Conservation (phyloP, 495 filamentous ascomycete species). For the Aspergillus saccharolyticus region DNA sequence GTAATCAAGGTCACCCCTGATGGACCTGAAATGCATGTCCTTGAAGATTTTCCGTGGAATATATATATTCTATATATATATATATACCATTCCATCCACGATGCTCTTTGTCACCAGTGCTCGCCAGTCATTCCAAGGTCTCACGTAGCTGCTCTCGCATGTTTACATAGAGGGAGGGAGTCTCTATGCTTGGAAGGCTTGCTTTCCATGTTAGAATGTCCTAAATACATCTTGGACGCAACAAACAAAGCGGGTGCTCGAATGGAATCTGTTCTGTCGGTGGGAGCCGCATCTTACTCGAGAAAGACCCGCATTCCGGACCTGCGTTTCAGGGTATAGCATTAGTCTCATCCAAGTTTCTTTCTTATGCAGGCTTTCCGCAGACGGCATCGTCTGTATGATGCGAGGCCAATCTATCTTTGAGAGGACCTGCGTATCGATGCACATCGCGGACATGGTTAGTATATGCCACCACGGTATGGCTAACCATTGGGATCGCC, state of each 20-base stretch:
- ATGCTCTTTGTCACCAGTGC: no score
- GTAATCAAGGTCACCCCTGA: no score
- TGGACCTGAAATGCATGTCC: no score
- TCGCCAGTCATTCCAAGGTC: neutral
- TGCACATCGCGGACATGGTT: neutral
- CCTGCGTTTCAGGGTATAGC: constrained; percentile 4
- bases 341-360: no score
- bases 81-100: no score
- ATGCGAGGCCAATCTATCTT: neutral
- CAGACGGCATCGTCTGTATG: neutral
- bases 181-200: no score
- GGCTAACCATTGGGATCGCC: neutral
- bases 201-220: neutral
- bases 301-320: constrained; percentile 18
- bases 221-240: neutral
- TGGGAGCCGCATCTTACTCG: constrained; percentile 2
- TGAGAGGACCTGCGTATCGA: neutral
- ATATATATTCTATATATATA: no score
- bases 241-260: neutral
- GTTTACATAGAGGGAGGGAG: neutral
- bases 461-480: neutral
- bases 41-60: no score
- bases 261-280: neutral
- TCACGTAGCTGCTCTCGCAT: neutral
- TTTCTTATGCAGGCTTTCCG: constrained; percentile 7